Evolutionary conservation across 768 basidiomycete genomes (phyloP).

Genomic region (Rubroboletus pulcherrimus): DNA sequence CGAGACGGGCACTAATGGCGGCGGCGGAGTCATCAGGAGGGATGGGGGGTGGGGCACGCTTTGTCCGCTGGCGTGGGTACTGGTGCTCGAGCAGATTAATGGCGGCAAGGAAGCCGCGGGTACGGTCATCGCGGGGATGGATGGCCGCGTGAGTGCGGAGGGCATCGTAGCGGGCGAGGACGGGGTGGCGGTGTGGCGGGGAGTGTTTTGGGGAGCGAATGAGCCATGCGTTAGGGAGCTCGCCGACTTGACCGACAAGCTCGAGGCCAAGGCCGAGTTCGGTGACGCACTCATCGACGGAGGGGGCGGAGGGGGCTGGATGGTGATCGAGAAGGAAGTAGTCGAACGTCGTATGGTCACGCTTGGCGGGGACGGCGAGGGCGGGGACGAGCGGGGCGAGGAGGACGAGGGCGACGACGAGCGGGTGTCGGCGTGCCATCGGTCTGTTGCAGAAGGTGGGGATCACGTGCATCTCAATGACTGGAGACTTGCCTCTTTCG

Average conservation of each 20-base stretch:
- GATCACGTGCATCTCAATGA: conserved; percentile 11
- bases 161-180: conserved; percentile 46
- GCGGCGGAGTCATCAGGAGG: conserved; percentile 36
- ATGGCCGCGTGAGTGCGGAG: conserved; percentile 37
- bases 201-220: conserved; percentile 51
- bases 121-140: conserved; percentile 35
- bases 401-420: conserved; percentile 7
- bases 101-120: conserved; percentile 48
- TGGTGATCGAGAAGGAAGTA: conserved; percentile 81
- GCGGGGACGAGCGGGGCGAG: conserved; percentile 3
- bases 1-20: conserved; percentile 55
- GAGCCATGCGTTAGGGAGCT: conserved; percentile 80
- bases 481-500: background rate
- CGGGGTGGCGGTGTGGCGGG: conserved; percentile 22
- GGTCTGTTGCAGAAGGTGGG: background rate
- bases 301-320: conserved; percentile 46
- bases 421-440: conserved; percentile 14
- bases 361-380: conserved; percentile 29
- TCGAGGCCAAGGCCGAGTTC: conserved; percentile 76
- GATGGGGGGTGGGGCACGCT: conserved; percentile 69
- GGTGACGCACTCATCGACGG: conserved; percentile 55
- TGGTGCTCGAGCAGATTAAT: conserved; percentile 63
- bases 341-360: conserved; percentile 58
- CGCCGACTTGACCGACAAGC: conserved; percentile 84
- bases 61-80: conserved; percentile 59